Percentiles rank a stretch among this genome's conserved stretches.
These are phyloP conservation scores for Globisporangium echinulatum DNA, from an alignment of 352 stramenopile genomes.

Conservation along the genomic window DNA sequence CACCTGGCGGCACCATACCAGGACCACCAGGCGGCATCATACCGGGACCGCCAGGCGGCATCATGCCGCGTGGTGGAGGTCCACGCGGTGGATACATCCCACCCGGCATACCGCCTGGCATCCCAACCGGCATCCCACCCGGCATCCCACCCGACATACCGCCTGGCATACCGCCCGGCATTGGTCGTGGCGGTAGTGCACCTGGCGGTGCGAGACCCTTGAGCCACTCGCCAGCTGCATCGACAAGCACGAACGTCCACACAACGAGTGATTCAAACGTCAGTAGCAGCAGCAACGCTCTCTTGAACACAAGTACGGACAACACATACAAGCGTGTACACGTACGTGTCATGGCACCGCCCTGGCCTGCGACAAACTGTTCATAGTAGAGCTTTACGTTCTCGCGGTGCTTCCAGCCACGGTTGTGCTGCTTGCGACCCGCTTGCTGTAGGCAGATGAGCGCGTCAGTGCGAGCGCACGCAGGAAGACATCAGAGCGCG, in stretches of 20 bases:
- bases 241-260: background rate
- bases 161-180: slow-evolving; percentile 12
- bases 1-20: slow-evolving; percentile 13
- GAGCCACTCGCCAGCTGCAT: slow-evolving; percentile 69
- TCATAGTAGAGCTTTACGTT: slow-evolving; percentile 94
- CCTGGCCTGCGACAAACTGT: slow-evolving; percentile 73
- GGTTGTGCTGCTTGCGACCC: slow-evolving; percentile 91
- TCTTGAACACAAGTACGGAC: too few species aligned
- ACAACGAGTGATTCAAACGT: too few species aligned
- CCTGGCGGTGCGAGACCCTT: slow-evolving; percentile 30
- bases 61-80: slow-evolving; percentile 64
- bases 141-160: slow-evolving; percentile 21
- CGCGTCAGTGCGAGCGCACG: background rate
- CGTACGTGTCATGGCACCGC: slow-evolving; percentile 74
- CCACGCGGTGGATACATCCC: slow-evolving; percentile 60
- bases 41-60: slow-evolving; percentile 32
- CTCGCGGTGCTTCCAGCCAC: slow-evolving; percentile 92
- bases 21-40: slow-evolving; percentile 19
- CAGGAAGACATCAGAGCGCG: background rate
- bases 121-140: slow-evolving; percentile 21
- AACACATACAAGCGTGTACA: background rate
- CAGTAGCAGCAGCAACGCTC: too few species aligned
- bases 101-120: slow-evolving; percentile 13
- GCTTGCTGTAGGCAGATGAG: slow-evolving; percentile 53
- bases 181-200: slow-evolving; percentile 38